phyloP scores from a whole-genome alignment of 768 basidiomycete genomes.

The Crassisporium funariophilum region DNA sequence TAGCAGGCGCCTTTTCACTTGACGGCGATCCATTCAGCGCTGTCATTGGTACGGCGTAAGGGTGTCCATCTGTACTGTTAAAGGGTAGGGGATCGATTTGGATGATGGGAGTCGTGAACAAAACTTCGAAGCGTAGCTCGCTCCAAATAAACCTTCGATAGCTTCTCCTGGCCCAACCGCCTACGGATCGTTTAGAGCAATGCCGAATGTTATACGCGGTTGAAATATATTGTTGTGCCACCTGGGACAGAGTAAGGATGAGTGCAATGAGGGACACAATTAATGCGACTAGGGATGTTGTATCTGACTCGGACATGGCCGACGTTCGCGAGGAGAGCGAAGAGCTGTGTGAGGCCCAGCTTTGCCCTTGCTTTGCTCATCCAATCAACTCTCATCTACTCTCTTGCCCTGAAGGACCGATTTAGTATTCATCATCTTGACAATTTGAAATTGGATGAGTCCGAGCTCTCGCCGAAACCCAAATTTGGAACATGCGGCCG shows the following conservation, averaged over 20 bases:
- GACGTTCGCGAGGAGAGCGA: too few species aligned
- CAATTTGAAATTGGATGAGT: too few species aligned
- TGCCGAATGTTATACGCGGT: slow-evolving; percentile 6
- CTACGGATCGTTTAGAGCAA: slow-evolving; percentile 5
- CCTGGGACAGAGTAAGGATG: slow-evolving; percentile 7
- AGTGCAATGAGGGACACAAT: slow-evolving; percentile 5
- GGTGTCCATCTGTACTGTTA: background rate
- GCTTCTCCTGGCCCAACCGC: slow-evolving; percentile 6
- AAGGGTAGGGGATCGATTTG: background rate
- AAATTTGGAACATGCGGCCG: too few species aligned
- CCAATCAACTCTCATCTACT: too few species aligned
- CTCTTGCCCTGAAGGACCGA: too few species aligned
- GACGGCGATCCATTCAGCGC: background rate
- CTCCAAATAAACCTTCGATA: slow-evolving; percentile 4
- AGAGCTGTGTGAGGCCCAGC: too few species aligned
- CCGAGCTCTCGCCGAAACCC: too few species aligned
- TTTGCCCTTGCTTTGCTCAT: too few species aligned
- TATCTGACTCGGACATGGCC: too few species aligned
- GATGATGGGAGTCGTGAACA: slow-evolving; percentile 4
- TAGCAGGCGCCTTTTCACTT: too few species aligned
- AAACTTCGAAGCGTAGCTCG: slow-evolving; percentile 8
- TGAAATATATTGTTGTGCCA: slow-evolving; percentile 6
- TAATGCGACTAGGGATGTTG: slow-evolving; percentile 4
- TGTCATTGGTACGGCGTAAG: background rate
- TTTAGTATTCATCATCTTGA: too few species aligned